Evolutionary conservation across 169 alveolate species (phyloP).

Genomic region (Plasmodium fragile): DNA sequence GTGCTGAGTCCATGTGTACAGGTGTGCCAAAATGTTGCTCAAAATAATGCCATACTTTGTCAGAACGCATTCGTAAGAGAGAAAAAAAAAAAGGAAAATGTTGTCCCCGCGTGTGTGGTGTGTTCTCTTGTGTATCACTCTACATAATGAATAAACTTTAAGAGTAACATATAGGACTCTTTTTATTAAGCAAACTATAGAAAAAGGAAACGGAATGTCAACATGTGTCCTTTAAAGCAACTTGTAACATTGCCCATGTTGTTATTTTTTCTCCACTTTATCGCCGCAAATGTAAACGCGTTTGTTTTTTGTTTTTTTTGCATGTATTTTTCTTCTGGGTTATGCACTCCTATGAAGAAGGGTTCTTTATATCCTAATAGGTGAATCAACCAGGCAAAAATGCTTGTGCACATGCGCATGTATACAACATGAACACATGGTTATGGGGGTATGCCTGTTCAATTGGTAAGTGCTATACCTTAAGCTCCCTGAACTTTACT

Average conservation of each 20-base stretch:
- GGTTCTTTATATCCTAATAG: not conserved
- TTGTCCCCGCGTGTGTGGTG: not conserved
- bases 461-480: not conserved
- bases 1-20: not conserved
- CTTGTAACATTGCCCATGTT: not conserved
- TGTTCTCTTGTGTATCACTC: not conserved
- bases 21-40: not conserved
- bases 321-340: not conserved
- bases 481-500: not conserved
- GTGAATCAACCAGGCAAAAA: not conserved
- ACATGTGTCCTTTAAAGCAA: not conserved
- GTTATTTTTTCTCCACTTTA: not conserved
- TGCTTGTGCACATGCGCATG: not conserved
- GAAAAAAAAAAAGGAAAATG: constrained; percentile 12
- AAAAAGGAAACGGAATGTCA: not conserved
- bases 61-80: not conserved
- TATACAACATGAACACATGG: not conserved
- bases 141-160: not conserved
- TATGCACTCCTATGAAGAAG: not conserved
- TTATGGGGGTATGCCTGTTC: not conserved
- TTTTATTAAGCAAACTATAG: not conserved
- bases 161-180: not conserved
- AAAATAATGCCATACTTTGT: not conserved
- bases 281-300: not conserved
- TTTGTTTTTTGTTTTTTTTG: not conserved